Percentiles rank a stretch among this genome's conserved stretches.
phyloP scores from a whole-genome alignment of 352 stramenopile species.

The Phytophthora cactorum region DNA sequence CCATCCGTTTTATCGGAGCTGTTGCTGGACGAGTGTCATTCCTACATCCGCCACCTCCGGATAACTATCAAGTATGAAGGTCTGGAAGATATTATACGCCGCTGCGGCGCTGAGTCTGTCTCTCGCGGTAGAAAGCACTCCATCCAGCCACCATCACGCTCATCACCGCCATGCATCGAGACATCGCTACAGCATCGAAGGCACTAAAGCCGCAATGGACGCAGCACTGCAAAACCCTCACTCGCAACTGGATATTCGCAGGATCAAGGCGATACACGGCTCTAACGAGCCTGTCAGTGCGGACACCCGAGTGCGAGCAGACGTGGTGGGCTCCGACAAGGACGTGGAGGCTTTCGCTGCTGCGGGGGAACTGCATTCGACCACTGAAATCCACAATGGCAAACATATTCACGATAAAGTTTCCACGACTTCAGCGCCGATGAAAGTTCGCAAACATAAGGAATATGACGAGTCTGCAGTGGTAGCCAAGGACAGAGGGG shows the following conservation, averaged over 20 bases:
- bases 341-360: conserved; percentile 33
- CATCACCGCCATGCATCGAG: conserved; percentile 29
- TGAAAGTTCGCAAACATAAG: conserved; percentile 46
- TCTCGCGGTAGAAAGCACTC: neutral
- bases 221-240: conserved; percentile 28
- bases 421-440: conserved; percentile 14
- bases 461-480: conserved; percentile 34
- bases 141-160: conserved; percentile 10
- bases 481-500: conserved; percentile 46
- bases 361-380: conserved; percentile 25
- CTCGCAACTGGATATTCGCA: conserved; percentile 37
- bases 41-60: conserved; percentile 4
- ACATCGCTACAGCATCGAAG: conserved; percentile 43
- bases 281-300: conserved; percentile 13
- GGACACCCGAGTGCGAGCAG: conserved; percentile 31
- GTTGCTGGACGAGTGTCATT: conserved; percentile 16
- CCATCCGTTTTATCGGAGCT: conserved; percentile 11
- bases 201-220: conserved; percentile 37
- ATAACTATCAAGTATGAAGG: conserved; percentile 19
- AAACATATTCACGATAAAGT: conserved; percentile 32
- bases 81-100: conserved; percentile 9
- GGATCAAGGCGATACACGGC: conserved; percentile 31
- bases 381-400: conserved; percentile 21
- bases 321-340: conserved; percentile 37
- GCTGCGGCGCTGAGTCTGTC: conserved; percentile 8